Percentiles rank a stretch among this genome's conserved stretches.
These are phyloP conservation scores for Hanseniaspora guilliermondii DNA, from an alignment of 805 yeast species.

Conservation along the genomic window DNA sequence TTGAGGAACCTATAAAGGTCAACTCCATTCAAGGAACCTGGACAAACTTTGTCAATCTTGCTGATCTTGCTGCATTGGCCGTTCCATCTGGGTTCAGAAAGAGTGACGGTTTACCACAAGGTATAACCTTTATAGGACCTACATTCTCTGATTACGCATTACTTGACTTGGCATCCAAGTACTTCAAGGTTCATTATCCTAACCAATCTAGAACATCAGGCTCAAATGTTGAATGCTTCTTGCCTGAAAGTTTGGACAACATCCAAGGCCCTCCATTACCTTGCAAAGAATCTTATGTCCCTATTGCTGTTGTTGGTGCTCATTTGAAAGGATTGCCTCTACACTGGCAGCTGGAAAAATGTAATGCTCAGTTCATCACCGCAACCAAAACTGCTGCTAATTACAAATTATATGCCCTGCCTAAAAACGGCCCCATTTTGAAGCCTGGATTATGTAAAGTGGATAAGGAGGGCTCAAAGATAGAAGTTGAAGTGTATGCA, in stretches of 20 bases:
- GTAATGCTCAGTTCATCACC: slow-evolving; percentile 56
- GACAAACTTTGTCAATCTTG: slow-evolving; percentile 91
- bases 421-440: slow-evolving; percentile 64
- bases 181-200: slow-evolving; percentile 39
- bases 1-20: slow-evolving; percentile 62
- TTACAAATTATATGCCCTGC: slow-evolving; percentile 72
- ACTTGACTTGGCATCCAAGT: slow-evolving; percentile 66
- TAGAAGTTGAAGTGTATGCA: slow-evolving; percentile 71
- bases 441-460: slow-evolving; percentile 86
- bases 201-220: slow-evolving; percentile 47
- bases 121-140: slow-evolving; percentile 71
- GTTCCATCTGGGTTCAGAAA: slow-evolving; percentile 77
- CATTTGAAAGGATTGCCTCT: slow-evolving; percentile 79
- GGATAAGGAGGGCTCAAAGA: slow-evolving; percentile 37
- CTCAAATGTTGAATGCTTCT: slow-evolving; percentile 15
- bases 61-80: slow-evolving; percentile 84
- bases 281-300: slow-evolving; percentile 34
- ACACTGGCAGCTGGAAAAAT: slow-evolving; percentile 87
- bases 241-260: neutral
- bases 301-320: slow-evolving; percentile 92
- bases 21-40: slow-evolving; percentile 95
- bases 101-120: slow-evolving; percentile 76
- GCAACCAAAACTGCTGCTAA: slow-evolving; percentile 57
- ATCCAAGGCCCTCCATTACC: slow-evolving; percentile 18
- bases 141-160: slow-evolving; percentile 84